phyloP scores from a whole-genome alignment of 371 early-diverging fungal genomes.

The Mucor mucedo region DNA sequence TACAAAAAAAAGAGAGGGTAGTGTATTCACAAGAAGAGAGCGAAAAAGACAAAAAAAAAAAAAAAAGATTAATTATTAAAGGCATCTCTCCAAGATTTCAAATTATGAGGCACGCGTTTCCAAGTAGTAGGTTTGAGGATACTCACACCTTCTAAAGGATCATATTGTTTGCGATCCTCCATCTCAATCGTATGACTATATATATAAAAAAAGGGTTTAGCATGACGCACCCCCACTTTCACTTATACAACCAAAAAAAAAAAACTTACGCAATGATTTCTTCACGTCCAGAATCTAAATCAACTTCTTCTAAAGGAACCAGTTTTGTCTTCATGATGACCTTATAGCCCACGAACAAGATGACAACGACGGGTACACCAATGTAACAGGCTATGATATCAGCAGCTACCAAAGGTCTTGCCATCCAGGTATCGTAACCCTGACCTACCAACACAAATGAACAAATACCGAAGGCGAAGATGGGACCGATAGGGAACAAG shows the following conservation, averaged over 20 bases:
- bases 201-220: neutral
- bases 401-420: conserved; percentile 21
- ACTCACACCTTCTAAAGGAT: conserved; percentile 46
- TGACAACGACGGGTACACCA: conserved; percentile 39
- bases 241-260: neutral
- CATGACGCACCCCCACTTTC: neutral
- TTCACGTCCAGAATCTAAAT: conserved; percentile 62
- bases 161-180: conserved; percentile 29
- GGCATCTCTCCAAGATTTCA: conserved; percentile 44
- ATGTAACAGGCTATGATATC: conserved; percentile 45
- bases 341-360: conserved; percentile 58
- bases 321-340: conserved; percentile 55
- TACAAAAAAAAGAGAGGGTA: too few species aligned
- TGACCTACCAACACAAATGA: conserved; percentile 67
- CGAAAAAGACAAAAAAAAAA: neutral
- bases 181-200: conserved; percentile 24
- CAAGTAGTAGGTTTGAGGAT: conserved; percentile 44
- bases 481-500: conserved; percentile 74
- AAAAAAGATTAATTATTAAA: conserved; percentile 31
- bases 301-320: conserved; percentile 60
- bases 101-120: conserved; percentile 44
- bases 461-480: conserved; percentile 63
- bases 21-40: neutral
- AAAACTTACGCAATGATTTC: conserved; percentile 24
- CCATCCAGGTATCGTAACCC: conserved; percentile 57